Percentiles rank a stretch among this genome's conserved stretches.
These are phyloP conservation scores for Amylocarpus encephaloides DNA, from an alignment of 2,329 filamentous ascomycete species.

Conservation along the genomic window DNA sequence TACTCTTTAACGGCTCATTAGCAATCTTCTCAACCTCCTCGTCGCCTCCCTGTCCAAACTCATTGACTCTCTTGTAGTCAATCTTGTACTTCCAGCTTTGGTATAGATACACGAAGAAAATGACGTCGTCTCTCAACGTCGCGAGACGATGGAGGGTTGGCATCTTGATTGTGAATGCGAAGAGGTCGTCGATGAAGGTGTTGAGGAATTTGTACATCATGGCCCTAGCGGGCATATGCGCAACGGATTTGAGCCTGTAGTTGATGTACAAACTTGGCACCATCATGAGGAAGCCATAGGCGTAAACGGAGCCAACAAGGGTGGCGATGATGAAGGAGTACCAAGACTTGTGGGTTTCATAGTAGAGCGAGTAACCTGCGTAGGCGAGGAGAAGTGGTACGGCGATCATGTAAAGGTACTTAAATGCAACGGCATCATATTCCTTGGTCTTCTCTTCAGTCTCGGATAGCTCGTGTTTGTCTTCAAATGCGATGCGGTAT, in stretches of 20 bases:
- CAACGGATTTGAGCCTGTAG: constrained; percentile 90
- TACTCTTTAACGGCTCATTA: constrained; percentile 31
- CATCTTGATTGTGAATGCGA: constrained; percentile 99
- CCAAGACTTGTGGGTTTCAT: constrained; percentile 96
- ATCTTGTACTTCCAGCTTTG: constrained; percentile 89
- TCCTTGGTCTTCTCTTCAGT: constrained; percentile 98
- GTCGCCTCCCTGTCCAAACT: constrained; percentile 98
- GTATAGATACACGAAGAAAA: constrained; percentile 97
- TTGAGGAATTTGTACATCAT: constrained; percentile 99
- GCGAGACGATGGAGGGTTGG: constrained; percentile 86
- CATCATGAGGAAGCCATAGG: constrained; percentile 99
- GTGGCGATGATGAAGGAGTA: constrained; percentile 95
- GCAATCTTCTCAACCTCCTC: constrained; percentile 56
- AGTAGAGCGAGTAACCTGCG: constrained; percentile 82
- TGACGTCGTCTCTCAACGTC: constrained; percentile 89
- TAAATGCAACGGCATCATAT: constrained; percentile 96
- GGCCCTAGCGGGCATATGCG: constrained; percentile 92
- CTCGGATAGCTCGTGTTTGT: constrained; percentile 92
- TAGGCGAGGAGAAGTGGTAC: constrained; percentile 85
- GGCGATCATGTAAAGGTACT: constrained; percentile 90
- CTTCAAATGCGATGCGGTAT: constrained; percentile 79
- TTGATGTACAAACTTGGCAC: constrained; percentile 97
- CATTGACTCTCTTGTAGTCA: constrained; percentile 88
- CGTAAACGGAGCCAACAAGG: constrained; percentile 91
- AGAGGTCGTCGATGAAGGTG: constrained; percentile 97